Conservation (phyloP, 352 stramenopile species). For the Globisporangium paddicum region DNA sequence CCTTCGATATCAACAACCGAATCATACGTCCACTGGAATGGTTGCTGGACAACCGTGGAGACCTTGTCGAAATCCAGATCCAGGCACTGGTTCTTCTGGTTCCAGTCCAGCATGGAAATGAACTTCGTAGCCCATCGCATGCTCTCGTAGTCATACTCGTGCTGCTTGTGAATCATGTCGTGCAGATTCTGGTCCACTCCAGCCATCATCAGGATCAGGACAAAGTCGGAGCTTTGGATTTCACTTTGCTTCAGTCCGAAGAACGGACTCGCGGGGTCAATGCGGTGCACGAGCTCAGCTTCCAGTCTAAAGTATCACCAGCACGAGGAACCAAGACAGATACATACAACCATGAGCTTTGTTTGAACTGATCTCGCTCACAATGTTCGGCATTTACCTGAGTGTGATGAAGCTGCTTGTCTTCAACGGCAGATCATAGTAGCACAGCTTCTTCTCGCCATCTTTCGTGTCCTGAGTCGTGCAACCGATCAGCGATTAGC, state of each 20-base stretch:
- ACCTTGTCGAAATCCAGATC: conserved; percentile 46
- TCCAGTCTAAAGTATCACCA: conserved; percentile 28
- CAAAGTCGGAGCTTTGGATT: conserved; percentile 36
- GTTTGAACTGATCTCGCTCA: not conserved
- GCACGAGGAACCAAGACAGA: not conserved
- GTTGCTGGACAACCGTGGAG: conserved; percentile 20
- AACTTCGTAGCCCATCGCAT: conserved; percentile 47
- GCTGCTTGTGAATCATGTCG: conserved; percentile 50
- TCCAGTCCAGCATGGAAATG: conserved; percentile 34
- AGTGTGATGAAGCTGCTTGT: conserved; percentile 44
- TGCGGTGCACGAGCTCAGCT: conserved; percentile 42
- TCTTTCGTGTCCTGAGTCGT: conserved; percentile 24
- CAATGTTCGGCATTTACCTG: conserved; percentile 14
- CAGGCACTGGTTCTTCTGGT: conserved; percentile 21
- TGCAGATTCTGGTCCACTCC: conserved; percentile 58
- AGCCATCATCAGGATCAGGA: conserved; percentile 50
- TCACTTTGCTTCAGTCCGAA: conserved; percentile 28
- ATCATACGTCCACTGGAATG: conserved; percentile 1
- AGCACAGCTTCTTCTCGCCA: conserved; percentile 50
- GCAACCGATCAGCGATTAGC: no score
- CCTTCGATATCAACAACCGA: conserved; percentile 19
- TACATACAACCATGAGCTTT: not conserved
- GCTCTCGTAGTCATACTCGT: conserved; percentile 34
- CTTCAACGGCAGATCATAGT: conserved; percentile 53
- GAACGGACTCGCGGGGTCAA: conserved; percentile 40